Conservation (phyloP, 129 eudicot genomes). For the Dittrichia graveolens region DNA sequence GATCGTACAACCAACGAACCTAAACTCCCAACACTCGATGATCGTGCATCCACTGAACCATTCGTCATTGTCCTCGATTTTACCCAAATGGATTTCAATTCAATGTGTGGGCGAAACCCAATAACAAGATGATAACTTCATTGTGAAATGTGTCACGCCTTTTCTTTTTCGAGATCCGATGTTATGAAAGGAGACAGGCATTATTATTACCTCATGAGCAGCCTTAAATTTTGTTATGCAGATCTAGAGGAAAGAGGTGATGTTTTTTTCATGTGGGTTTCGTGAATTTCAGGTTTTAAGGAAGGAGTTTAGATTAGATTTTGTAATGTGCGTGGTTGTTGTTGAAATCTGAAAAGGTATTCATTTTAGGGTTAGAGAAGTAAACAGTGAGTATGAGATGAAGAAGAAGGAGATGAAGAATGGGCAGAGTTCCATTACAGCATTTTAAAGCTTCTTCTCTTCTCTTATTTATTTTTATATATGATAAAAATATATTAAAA, state of each 20-base stretch:
- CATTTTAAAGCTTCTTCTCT: background rate
- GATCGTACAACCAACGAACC: conserved; percentile 67
- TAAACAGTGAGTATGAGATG: conserved; percentile 25
- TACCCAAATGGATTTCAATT: background rate
- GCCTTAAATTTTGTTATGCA: background rate
- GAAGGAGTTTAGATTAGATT: background rate
- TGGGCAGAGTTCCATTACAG: conserved; percentile 20
- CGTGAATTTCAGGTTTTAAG: background rate
- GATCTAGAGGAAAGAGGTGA: conserved; percentile 20
- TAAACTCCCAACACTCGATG: conserved; percentile 42
- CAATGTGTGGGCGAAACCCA: conserved; percentile 8
- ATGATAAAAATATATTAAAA: background rate
- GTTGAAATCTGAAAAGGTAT: conserved; percentile 5
- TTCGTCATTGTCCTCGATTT: conserved; percentile 26
- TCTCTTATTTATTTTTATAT: background rate
- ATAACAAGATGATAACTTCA: conserved; percentile 13
- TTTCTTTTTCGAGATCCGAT: background rate
- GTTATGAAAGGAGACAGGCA: background rate
- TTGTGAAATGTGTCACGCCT: background rate
- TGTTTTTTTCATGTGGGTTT: conserved; percentile 12
- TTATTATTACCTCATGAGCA: conserved; percentile 14
- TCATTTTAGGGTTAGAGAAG: conserved; percentile 15
- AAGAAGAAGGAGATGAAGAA: conserved; percentile 7
- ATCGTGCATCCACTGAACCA: conserved; percentile 30
- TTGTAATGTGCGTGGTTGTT: background rate